Evolutionary conservation across 176 grass and related monocot species (phyloP).

Genomic region (Aegilops bicornis): DNA sequence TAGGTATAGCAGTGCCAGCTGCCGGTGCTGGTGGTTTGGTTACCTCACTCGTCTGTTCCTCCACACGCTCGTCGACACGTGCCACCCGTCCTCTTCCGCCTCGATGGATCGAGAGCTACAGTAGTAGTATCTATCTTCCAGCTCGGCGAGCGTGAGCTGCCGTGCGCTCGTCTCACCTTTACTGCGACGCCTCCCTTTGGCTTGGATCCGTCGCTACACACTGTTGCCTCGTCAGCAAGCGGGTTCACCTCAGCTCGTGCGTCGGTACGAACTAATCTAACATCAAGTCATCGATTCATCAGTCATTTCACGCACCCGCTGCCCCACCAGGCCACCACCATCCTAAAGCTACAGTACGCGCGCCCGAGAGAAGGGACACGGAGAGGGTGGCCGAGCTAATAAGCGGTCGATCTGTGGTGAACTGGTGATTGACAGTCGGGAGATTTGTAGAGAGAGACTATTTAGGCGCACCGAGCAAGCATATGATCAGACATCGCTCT

Average conservation of each 20-base stretch:
- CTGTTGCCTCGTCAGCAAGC: neutral
- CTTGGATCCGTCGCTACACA: neutral
- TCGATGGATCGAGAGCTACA: neutral
- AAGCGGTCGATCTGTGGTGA: neutral
- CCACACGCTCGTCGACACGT: conserved; percentile 40
- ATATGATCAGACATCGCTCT: conserved; percentile 26
- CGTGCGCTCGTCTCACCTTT: neutral
- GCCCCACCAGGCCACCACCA: neutral
- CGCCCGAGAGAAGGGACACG: neutral
- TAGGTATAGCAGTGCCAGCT: neutral
- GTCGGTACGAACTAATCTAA: neutral
- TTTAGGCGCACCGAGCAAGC: neutral
- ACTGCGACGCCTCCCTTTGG: neutral
- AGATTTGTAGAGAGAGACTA: neutral
- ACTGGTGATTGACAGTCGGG: neutral
- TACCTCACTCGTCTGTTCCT: neutral
- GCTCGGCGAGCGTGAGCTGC: neutral
- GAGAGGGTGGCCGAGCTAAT: neutral
- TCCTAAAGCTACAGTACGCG: neutral
- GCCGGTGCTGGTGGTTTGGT: neutral
- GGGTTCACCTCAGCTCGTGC: neutral
- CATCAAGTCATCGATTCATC: neutral
- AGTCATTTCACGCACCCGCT: neutral
- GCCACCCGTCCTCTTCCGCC: conserved; percentile 15
- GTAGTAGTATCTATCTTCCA: neutral